Base-by-base conservation (phyloP, 345 rosid species). In the Bretschneidera sinensis region DNA sequence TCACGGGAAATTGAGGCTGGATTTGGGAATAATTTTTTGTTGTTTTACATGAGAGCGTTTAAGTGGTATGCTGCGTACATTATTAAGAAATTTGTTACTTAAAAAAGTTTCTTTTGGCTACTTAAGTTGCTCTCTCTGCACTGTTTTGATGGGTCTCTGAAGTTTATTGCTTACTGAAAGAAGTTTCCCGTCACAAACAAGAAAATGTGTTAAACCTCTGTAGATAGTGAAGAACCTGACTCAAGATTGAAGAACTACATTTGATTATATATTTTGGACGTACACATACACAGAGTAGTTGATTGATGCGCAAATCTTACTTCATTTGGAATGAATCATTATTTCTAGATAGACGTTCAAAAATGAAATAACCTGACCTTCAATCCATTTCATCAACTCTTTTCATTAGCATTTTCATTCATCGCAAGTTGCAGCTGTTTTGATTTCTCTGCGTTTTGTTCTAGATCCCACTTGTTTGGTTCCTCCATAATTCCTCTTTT, bases 401-500 rank as follows among this genome's bases (percentile, higher is more conserved):
- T 84, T 43, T 60, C 63, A 33, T 67, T 74, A 24, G 21, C 59
- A 65, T 62, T 54, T 6, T 57, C n/a, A n/a, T 63, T 48, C 0
- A 50, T 43, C 48, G 39, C 62, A 3, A 64, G 58, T 73, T 84
- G 75, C 66, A 73, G 43, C 51, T 69, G 79, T 64, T 66, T 74
- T 48, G 78, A 33, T 64, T 66, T 76, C 35, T 69, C 76, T 2
- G 28, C 71, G 21, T 74, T 78, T 47, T 80, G 75, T 55, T 80
- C 88, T 54, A 76, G 31, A 72, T 78, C 87, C 76, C 83, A 64
- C 60, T 76, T 81, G 61, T 39, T 51, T 28, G 82, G 72, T 61
- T 65, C 86, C 68, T 81, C 81, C 64, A 24, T 51, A 58, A 68
- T 59, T 45, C 72, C 81, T 16, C 67, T 75, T 58, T 79, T 86